Conservation (phyloP, 495 filamentous ascomycete species). For the Xylona heveae region DNA sequence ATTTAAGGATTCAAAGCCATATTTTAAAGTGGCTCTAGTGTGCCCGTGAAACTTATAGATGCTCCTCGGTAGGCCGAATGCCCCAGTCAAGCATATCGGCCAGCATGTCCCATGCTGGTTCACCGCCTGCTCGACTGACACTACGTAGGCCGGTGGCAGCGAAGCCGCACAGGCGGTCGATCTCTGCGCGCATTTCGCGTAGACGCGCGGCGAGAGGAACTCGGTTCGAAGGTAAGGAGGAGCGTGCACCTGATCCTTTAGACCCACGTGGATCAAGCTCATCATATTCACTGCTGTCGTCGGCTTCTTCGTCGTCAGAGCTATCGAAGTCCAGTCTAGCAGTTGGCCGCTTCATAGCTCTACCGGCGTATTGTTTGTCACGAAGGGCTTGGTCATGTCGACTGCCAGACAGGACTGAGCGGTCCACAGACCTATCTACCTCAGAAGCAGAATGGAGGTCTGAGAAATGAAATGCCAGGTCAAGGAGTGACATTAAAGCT, state of each 20-base stretch:
- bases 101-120: conserved; percentile 27
- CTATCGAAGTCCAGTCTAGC: background rate
- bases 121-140: conserved; percentile 24
- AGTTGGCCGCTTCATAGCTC: background rate
- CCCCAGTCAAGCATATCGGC: conserved; percentile 21
- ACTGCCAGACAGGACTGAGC: conserved; percentile 11
- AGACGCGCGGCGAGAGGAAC: too few relatives aligned
- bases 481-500: conserved; percentile 16
- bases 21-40: too few relatives aligned
- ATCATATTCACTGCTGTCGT: conserved; percentile 9
- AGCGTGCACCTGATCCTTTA: conserved; percentile 12
- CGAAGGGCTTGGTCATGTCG: conserved; percentile 7
- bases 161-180: conserved; percentile 21
- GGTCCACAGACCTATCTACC: too few relatives aligned
- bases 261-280: conserved; percentile 8
- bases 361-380: background rate
- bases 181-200: conserved; percentile 18
- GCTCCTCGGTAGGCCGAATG: too few relatives aligned
- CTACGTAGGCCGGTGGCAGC: conserved; percentile 23
- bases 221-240: too few relatives aligned
- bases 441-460: too few relatives aligned
- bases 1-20: too few relatives aligned
- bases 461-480: conserved; percentile 28
- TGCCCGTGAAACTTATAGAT: too few relatives aligned
- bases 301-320: conserved; percentile 4